Base-by-base conservation (phyloP, 257 asterid species). In the Nicotiana paniculata region DNA sequence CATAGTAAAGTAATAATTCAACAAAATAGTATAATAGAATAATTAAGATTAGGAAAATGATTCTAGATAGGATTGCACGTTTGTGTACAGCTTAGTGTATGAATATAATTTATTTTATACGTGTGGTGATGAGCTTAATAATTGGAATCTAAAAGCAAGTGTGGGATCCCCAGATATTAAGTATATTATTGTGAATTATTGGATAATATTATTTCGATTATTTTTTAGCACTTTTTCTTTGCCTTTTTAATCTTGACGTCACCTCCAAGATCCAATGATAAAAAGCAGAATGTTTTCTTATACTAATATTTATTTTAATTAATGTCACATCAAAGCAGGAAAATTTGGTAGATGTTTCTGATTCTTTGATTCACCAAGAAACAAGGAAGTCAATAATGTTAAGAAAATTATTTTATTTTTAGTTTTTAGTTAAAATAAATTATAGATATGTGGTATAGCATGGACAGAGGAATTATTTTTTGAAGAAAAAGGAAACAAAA, bases 11-110 rank as follows among this genome's bases (percentile, higher is more conserved):
- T 12, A 43, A 16, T 6, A 39, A 21, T 11, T 21, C 18, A 43
- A 12, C 21, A 37, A 18, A 0, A 5, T 21, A 70, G 11, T 21
- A 6, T 43, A 4, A 39, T 3, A 3, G 13, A 21, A n/a, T 39
- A n/a, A 21, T n/a, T 5, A 70, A 2, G 58, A 21, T 16, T 21
- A 2, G 17, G 6, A 21, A 6, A 13, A 13, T 0, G 7, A 24
- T 24, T 48, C 62, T 46, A 74, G 79, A 74, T 74, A 74, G 35
- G 16, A 74, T 46, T 74, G 62, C 79, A 74, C 79, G 79, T 74
- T 48, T 74, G 0, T 74, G 61, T 74, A 74, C 79, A 74, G 61
- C 62, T 4, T 48, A 74, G 24, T 46, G n/a, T 54, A 24, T 0
- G 6, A 70, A 7, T 21, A 74, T 48, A 24, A 24, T 24, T 74